A percentile compares a stretch with the other conserved stretches of the same genome.
Conservation (phyloP, 2,329 filamentous ascomycete species). For the Sporothrix inflata region DNA sequence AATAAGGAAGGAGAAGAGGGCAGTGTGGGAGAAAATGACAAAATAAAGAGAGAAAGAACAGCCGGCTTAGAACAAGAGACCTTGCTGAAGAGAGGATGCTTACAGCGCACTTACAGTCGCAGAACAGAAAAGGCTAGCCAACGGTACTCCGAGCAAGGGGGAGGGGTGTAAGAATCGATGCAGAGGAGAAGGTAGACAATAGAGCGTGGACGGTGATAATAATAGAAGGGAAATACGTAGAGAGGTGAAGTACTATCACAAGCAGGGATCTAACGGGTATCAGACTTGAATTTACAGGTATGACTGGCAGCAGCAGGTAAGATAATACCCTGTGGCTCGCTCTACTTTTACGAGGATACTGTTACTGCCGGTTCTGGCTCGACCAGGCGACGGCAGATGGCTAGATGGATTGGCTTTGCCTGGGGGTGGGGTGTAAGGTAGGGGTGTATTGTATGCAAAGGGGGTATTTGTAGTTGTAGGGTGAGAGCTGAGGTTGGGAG, state of each 20-base stretch:
- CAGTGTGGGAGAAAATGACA: not conserved
- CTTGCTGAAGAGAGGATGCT: not conserved
- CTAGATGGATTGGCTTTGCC: not conserved
- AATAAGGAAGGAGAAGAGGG: not conserved
- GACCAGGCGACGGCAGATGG: slow-evolving; percentile 26
- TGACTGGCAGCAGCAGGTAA: not conserved
- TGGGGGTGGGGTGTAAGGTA: slow-evolving; percentile 11
- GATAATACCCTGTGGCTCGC: not conserved
- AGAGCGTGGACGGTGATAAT: not conserved
- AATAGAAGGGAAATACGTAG: not conserved
- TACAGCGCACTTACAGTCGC: slow-evolving; percentile 8
- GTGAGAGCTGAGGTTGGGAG: not conserved
- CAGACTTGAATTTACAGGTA: not conserved
- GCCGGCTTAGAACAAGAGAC: not conserved
- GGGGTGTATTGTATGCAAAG: not conserved
- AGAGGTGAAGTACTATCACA: not conserved
- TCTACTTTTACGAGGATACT: not conserved
- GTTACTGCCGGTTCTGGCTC: slow-evolving; percentile 17
- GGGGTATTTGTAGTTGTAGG: not conserved
- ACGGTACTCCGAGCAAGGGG: slow-evolving; percentile 7
- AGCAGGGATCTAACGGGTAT: not conserved
- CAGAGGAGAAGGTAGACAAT: not conserved
- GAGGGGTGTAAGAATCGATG: slow-evolving; percentile 1
- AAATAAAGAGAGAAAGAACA: not conserved
- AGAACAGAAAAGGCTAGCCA: slow-evolving; percentile 12